Evolutionary conservation across 495 filamentous ascomycete species (phyloP), one percentile per base, ranked within the genome.

Genomic region (Lasiosphaeria miniovina): DNA sequence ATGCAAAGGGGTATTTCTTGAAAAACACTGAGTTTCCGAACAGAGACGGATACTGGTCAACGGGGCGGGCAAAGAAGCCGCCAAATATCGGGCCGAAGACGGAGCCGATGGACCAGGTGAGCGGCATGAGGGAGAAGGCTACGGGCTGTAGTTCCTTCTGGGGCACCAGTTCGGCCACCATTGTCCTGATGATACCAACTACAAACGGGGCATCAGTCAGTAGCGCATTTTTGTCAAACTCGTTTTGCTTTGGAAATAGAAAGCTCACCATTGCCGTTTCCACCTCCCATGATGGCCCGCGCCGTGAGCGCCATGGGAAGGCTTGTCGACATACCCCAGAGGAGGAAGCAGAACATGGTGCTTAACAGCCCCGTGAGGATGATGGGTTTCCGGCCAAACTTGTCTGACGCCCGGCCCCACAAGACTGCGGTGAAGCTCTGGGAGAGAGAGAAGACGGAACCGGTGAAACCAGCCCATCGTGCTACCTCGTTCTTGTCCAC

Each of bases 31-130:
- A 85, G 24, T 82, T 68, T 7, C 86, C 86, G 69, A 93, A 94
- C 14, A 89, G 55, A 11, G 72, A 74, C 4, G 90, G 89, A 54
- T 76, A 78, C 65, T 90, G 82, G 48, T 88, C 85, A 1, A 86
- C 84, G 3, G 93, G 93, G 55, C 88, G 85, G 7, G 91, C 88
- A 55, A 98, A 84, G 43, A 88, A 85, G 3, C 93, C 93, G 32
- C 93, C 93, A 65, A 97, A 87, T 2, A 86, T 84, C 3, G 93
- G 93, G 0, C 93, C 93, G 68, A 97, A 86, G n/a, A 96, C 88
- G 46, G 84, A 87, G 1, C 91, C 91, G 52, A 92, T 80, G 9
- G 84, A 88, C 88, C 90, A 91, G 36, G 84, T 85, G 9, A 96
- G 71, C 15, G 90, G 90, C 90, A 96, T 95, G 60, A 94, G 80